Percentiles rank a stretch among this genome's conserved stretches.
Evolutionary conservation across 2,329 filamentous ascomycete species (phyloP).

Genomic region (Cladosporium austrohemisphaericum): DNA sequence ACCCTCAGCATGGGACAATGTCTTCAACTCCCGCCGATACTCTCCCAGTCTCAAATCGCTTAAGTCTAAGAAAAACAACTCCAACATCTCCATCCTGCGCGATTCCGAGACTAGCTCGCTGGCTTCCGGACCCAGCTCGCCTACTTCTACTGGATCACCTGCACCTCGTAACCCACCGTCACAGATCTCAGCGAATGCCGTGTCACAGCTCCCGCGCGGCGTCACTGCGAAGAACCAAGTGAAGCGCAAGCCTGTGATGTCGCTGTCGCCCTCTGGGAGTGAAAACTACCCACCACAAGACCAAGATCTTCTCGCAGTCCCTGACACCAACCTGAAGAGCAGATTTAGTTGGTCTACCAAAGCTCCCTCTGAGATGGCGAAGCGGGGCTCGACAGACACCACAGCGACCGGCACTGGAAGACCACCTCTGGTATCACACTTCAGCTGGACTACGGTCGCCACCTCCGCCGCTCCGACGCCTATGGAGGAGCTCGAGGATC

Average conservation of each 20-base stretch:
- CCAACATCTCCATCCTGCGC: constrained; percentile 23
- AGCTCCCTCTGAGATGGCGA: constrained; percentile 25
- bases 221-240: constrained; percentile 12
- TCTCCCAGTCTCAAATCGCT: constrained; percentile 17
- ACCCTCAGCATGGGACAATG: constrained; percentile 20
- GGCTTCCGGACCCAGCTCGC: constrained; percentile 16
- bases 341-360: constrained; percentile 36
- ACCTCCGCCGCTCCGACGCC: constrained; percentile 20
- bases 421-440: constrained; percentile 31
- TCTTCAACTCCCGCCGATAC: constrained; percentile 18
- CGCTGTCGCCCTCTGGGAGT: constrained; percentile 13
- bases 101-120: constrained; percentile 23
- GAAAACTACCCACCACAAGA: constrained; percentile 25
- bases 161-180: constrained; percentile 2
- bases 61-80: constrained; percentile 15
- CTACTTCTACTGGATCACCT: constrained; percentile 27
- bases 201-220: constrained; percentile 11
- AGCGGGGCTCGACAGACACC: constrained; percentile 21
- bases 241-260: constrained; percentile 26
- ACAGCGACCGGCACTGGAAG: constrained; percentile 21
- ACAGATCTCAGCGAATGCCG: constrained; percentile 16
- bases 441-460: constrained; percentile 41
- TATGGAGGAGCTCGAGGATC: constrained; percentile 5
- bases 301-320: constrained; percentile 7
- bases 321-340: constrained; percentile 17